Base-by-base conservation (phyloP, 352 stramenopile species). In the Saprolegnia diclina region DNA sequence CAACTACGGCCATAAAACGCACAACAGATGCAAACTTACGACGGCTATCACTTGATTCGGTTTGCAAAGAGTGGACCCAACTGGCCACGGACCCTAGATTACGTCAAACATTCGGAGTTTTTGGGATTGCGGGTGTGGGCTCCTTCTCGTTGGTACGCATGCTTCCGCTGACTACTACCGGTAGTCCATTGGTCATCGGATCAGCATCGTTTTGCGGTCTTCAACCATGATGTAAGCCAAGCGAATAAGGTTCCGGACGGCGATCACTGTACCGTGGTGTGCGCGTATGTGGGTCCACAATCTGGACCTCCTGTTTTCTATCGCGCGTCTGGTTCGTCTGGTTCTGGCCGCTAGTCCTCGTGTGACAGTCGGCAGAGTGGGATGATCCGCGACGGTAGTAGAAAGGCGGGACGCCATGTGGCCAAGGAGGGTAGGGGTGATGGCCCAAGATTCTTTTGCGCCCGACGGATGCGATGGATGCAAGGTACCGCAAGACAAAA, bases 331-430 rank as follows among this genome's bases (percentile, higher is more conserved):
- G 42, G 42, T 48, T 48, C 42, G 13, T 48, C 42, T 48, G 42
- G 42, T 48, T 48, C 42, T 48, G 42, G 42, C 42, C 42, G 7
- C 42, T n/a, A n/a, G 42, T 48, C 42, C 18, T 48, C 42, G 42
- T 48, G 42, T 48, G 42, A 48, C 42, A 48, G 42, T 48, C 42
- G 42, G 42, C 13, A 48, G 7, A 48, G 42, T 48, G 42, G 42
- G 42, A 48, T 48, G 42, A 48, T 48, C 42, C 42, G 42, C 42
- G 42, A 48, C 42, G 42, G 42, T 48, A 48, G 42, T 48, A 48
- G 42, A 48, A 48, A 48, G 42, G 42, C 42, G 42, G 42, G 42
- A 48, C 42, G 7, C 42, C 42, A n/a, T 48, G 42, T 48, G 11
- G 42, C 18, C 1, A 4, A 4, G 1, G 42, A 1, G 42, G 42